Percentiles rank a stretch among this genome's conserved stretches.
These are phyloP conservation scores for Oryza meyeriana DNA, from an alignment of 176 grass and related monocot genomes.

Conservation along the genomic window DNA sequence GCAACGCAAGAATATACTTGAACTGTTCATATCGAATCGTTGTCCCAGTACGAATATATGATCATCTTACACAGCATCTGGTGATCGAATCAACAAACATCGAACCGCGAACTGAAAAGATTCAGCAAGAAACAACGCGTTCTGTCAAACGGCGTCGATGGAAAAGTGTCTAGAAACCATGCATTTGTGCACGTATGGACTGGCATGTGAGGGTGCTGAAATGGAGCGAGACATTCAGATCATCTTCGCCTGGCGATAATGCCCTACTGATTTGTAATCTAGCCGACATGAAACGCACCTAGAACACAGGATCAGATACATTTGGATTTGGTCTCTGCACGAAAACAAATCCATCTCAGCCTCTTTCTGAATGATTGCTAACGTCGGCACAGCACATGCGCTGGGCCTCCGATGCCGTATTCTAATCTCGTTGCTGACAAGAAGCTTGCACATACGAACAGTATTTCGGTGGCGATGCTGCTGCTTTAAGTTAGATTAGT, in stretches of 20 bases:
- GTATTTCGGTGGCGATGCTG: background rate
- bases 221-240: background rate
- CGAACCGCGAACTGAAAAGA: background rate
- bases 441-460: background rate
- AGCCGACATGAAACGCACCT: slow-evolving; percentile 24
- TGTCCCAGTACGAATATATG: background rate
- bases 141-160: background rate
- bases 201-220: background rate
- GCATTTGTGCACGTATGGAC: background rate
- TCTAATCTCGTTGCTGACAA: background rate
- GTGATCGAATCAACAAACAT: background rate
- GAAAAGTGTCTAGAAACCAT: slow-evolving; percentile 8
- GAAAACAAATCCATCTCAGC: background rate
- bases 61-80: background rate
- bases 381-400: slow-evolving; percentile 36
- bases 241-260: background rate
- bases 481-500: background rate
- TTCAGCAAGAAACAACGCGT: background rate
- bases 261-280: slow-evolving; percentile 14
- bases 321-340: slow-evolving; percentile 1
- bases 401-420: background rate
- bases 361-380: slow-evolving; percentile 36
- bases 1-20: background rate
- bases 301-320: background rate
- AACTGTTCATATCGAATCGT: background rate